Conservation (phyloP, 2,329 filamentous ascomycete species). For the Alternaria infectoria region DNA sequence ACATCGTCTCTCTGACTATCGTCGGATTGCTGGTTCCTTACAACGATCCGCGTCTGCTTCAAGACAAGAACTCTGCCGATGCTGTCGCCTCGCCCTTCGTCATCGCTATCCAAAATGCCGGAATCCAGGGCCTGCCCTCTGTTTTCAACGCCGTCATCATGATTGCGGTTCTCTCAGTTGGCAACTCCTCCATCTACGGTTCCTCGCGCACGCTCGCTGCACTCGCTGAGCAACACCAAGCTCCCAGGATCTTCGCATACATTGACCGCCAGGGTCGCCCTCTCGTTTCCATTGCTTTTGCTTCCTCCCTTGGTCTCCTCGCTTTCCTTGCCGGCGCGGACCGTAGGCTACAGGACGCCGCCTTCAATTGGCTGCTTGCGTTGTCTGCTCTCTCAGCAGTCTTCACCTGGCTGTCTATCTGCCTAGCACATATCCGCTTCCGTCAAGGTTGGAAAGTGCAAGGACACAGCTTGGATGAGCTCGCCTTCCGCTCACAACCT, state of each 20-base stretch:
- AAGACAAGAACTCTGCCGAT: conserved; percentile 64
- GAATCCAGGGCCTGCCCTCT: conserved; percentile 79
- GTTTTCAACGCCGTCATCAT: conserved; percentile 97
- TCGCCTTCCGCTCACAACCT: conserved; percentile 81
- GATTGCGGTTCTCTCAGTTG: conserved; percentile 86
- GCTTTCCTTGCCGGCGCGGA: conserved; percentile 61
- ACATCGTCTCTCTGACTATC: conserved; percentile 79
- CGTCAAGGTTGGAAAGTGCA: conserved; percentile 66
- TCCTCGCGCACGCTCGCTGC: conserved; percentile 89
- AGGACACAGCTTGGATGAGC: conserved; percentile 71
- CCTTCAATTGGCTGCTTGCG: conserved; percentile 71
- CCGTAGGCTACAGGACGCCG: conserved; percentile 47
- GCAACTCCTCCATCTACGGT: conserved; percentile 90
- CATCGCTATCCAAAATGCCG: conserved; percentile 85
- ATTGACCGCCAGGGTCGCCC: conserved; percentile 68
- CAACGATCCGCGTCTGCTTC: conserved; percentile 68
- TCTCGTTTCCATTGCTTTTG: conserved; percentile 60
- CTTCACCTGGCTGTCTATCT: conserved; percentile 77
- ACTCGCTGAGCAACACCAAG: conserved; percentile 76
- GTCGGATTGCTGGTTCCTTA: conserved; percentile 85
- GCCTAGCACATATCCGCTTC: conserved; percentile 67
- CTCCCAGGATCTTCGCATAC: conserved; percentile 64
- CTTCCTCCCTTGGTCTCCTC: conserved; percentile 64
- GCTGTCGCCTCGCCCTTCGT: conserved; percentile 87
- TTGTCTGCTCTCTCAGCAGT: conserved; percentile 75